phyloP scores from a whole-genome alignment of 2,329 filamentous ascomycete genomes.

The Neopestalotiopsis sp. region DNA sequence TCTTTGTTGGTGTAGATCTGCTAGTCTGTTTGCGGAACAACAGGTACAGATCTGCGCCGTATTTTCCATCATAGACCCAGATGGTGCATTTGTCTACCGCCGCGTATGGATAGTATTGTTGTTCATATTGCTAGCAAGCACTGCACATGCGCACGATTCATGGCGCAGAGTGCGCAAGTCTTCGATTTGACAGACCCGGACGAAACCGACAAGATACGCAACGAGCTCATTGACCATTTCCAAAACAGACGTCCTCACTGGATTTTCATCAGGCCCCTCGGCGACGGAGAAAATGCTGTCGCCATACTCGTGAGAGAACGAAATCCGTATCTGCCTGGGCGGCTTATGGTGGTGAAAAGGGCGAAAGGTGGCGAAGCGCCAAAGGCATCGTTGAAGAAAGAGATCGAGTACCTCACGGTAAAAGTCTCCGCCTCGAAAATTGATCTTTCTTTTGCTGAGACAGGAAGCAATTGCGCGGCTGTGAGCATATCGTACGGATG shows the following conservation, averaged over 20 bases:
- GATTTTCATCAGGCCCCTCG: not conserved
- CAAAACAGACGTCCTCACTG: not conserved
- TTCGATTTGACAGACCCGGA: not conserved
- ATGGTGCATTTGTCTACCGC: too few species aligned
- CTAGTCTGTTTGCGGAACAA: too few species aligned
- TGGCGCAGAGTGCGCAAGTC: not conserved
- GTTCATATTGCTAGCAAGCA: too few species aligned
- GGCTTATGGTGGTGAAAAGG: not conserved
- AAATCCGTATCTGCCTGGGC: not conserved
- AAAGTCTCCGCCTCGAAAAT: not conserved
- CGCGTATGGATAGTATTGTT: too few species aligned
- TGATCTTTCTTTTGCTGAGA: not conserved
- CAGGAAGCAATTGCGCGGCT: not conserved
- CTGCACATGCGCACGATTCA: not conserved
- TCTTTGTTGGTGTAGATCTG: too few species aligned
- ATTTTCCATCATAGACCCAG: too few species aligned
- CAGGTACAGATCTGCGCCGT: too few species aligned
- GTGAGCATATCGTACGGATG: not conserved
- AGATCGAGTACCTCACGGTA: not conserved
- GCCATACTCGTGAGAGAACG: not conserved
- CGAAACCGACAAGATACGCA: not conserved
- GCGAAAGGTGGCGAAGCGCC: not conserved
- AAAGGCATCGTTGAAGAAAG: not conserved
- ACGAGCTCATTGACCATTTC: not conserved
- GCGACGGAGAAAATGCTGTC: not conserved